Base-by-base conservation (phyloP, 495 filamentous ascomycete species). In the Xylaria grammica region DNA sequence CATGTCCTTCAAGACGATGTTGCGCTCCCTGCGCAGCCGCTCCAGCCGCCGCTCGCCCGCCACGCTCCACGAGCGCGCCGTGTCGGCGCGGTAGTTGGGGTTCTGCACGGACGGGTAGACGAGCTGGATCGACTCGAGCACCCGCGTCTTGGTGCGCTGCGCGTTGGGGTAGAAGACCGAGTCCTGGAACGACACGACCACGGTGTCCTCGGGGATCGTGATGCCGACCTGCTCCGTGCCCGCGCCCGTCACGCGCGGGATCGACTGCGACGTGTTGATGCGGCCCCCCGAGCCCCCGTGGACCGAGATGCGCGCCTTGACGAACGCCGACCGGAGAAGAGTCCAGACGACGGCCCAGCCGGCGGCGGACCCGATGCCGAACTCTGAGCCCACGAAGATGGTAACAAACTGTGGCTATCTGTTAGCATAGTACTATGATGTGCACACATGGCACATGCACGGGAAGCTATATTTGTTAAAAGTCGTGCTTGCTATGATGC, bases 101-200 rank as follows among this genome's bases (percentile, higher is more conserved):
- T 67, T 74, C 55, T 74, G 73, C 52, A 65, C 61, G 13, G 75
- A 75, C 60, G 62, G 69, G 46, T 65, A 75, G 51, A 42, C 68
- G 26, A 71, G 71, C 72, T 84, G 78, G 20, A 84, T 71, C 7
- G 74, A 72, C 36, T 84, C 81, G 15, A 82, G 64, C 17, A 79
- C 68, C 4, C 67, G 22, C 0, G 69, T 67, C 61, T 80, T 83
- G 48, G 71, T 67, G n/a, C 75, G 73, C 64, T 80, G 78, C 17
- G 81, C 79, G 66, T 84, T 85, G 32, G 77, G 77, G 65, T 81
- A 84, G 72, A 82, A 81, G 40, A 82, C 50, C 9, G 75, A 74
- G 38, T 81, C 79, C 27, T 67, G 65, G 71, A 83, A 79, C 8
- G 64, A 70, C 59, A 82, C 77, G 15, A 83, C 65, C 11, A 72